Percentiles rank a stretch among this genome's conserved stretches.
phyloP scores from a whole-genome alignment of 805 yeast species.

The Helenozyma baotianmanensis region DNA sequence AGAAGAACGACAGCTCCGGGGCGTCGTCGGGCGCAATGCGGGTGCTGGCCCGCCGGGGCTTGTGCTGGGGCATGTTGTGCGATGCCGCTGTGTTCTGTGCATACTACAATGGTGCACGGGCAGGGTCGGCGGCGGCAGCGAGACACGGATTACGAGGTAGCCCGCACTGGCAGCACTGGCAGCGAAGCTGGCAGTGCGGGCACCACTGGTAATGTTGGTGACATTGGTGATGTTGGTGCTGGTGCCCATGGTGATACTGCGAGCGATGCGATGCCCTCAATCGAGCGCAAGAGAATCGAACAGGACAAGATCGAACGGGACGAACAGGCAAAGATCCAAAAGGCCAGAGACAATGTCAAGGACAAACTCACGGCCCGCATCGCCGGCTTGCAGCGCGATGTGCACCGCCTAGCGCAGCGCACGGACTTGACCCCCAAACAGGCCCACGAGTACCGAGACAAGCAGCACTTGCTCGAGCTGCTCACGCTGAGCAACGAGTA shows the following conservation, averaged over 20 bases:
- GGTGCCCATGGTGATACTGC: no score
- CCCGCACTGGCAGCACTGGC: neutral
- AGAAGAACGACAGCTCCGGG: constrained; percentile 22
- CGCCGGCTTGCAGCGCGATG: constrained; percentile 1
- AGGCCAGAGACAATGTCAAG: neutral
- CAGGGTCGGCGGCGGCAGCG: neutral
- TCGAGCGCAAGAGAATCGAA: no score
- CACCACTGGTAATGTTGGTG: no score
- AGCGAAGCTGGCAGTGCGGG: neutral
- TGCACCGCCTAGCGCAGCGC: constrained; percentile 1
- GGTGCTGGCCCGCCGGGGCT: no score
- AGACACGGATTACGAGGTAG: neutral
- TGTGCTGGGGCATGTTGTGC: no score
- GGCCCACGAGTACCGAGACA: constrained; percentile 9
- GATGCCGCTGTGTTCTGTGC: no score
- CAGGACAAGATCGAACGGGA: no score
- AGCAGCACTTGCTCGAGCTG: constrained; percentile 5
- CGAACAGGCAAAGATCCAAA: no score
- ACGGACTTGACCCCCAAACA: constrained; percentile 11
- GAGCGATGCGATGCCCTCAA: no score
- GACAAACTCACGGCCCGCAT: constrained; percentile 7
- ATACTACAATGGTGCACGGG: neutral
- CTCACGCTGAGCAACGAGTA: constrained; percentile 1
- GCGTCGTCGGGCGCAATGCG: constrained; percentile 23
- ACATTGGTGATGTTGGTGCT: no score